Percentiles rank a stretch among this genome's conserved stretches.
Conservation (phyloP, 805 yeast genomes). For the Middelhovenomyces tepae region DNA sequence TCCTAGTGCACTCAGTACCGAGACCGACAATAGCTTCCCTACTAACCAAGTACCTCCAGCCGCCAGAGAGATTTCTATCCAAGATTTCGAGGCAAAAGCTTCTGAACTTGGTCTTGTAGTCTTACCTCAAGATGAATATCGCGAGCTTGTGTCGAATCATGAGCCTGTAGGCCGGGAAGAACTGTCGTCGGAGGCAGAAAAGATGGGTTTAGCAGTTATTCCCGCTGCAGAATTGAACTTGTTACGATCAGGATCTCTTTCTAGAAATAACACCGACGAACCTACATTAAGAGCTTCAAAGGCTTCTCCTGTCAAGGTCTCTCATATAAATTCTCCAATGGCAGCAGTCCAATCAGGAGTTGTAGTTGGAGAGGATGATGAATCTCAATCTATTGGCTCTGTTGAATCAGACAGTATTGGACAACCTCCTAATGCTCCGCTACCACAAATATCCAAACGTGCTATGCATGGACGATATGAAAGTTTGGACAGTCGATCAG, state of each 20-base stretch:
- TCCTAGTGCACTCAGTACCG: not conserved
- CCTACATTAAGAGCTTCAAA: no score
- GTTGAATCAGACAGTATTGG: slow-evolving; percentile 1
- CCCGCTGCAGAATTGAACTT: slow-evolving; percentile 51
- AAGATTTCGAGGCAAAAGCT: slow-evolving; percentile 15
- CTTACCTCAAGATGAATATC: slow-evolving; percentile 26
- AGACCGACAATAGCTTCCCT: not conserved
- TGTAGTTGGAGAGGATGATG: slow-evolving; percentile 2
- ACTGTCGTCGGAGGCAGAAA: slow-evolving; percentile 35
- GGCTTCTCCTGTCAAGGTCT: no score
- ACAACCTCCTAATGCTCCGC: slow-evolving; percentile 5
- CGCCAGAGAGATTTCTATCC: slow-evolving; percentile 1
- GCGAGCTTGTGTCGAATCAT: slow-evolving; percentile 6
- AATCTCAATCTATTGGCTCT: not conserved
- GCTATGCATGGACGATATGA: no score
- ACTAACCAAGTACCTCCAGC: no score
- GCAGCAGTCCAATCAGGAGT: slow-evolving; percentile 5
- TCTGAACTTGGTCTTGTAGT: slow-evolving; percentile 20
- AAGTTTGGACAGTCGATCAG: no score
- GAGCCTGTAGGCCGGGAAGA: slow-evolving; percentile 14
- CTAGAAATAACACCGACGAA: no score
- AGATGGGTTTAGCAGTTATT: slow-evolving; percentile 42
- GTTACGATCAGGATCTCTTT: no score
- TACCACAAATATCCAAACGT: slow-evolving; percentile 7
- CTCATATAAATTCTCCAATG: no score